Conservation (phyloP, 1,284 basidiomycete genomes). For the Mycena citricolor region DNA sequence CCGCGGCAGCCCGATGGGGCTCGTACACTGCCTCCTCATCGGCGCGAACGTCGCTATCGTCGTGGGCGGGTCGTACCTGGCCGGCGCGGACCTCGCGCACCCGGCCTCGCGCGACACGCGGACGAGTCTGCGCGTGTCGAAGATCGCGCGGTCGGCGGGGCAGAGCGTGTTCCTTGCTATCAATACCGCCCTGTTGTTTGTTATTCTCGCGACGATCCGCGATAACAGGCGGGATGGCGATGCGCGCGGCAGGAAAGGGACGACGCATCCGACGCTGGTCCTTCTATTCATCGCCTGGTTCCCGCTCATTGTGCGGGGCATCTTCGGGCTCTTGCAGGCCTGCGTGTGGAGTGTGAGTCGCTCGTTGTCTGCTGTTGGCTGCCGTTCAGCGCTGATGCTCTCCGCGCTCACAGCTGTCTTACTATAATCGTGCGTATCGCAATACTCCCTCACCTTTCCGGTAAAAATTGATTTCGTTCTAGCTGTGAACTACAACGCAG, state of each 20-base stretch:
- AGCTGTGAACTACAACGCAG: constrained; percentile 28
- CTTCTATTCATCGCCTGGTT: constrained; percentile 30
- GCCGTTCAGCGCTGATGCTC: not conserved
- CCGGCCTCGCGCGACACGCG: constrained; percentile 20
- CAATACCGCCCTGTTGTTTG: constrained; percentile 27
- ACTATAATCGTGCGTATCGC: constrained; percentile 3
- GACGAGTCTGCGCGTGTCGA: constrained; percentile 24
- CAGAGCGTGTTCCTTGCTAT: constrained; percentile 32
- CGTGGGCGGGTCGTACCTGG: constrained; percentile 30
- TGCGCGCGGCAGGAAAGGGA: constrained; percentile 13
- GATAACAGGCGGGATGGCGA: constrained; percentile 18
- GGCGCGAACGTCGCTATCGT: constrained; percentile 33
- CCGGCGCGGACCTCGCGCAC: constrained; percentile 24
- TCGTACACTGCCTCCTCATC: constrained; percentile 31
- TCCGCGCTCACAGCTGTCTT: constrained; percentile 5
- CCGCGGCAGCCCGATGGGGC: constrained; percentile 28
- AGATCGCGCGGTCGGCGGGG: constrained; percentile 30
- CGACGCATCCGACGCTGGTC: constrained; percentile 29
- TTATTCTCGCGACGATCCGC: constrained; percentile 27
- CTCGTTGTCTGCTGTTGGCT: not conserved
- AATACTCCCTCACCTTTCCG: constrained; percentile 17
- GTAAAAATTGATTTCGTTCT: constrained; percentile 26
- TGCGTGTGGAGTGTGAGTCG: constrained; percentile 11
- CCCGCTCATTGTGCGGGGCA: constrained; percentile 31
- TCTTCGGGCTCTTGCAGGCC: constrained; percentile 33